phyloP scores from a whole-genome alignment of 2,329 filamentous ascomycete genomes.

The Fusarium temperatum region DNA sequence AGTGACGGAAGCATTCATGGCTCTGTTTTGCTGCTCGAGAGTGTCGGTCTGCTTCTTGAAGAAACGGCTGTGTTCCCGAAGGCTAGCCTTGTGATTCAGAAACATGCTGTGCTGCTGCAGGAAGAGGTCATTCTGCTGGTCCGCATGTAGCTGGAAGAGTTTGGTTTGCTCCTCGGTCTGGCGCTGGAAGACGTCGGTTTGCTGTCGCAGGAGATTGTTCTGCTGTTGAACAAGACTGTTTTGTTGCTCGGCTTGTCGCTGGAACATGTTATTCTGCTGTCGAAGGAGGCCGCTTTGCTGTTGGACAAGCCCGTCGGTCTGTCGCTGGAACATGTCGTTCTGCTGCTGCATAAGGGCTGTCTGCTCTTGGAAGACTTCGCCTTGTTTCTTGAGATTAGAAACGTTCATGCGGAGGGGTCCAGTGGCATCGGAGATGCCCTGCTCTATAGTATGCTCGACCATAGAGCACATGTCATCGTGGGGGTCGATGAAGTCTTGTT shows the following conservation, averaged over 20 bases:
- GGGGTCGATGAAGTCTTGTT: constrained; percentile 7
- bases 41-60: constrained; percentile 19
- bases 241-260: background rate
- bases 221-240: background rate
- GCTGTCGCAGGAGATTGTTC: background rate
- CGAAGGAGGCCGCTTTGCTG: background rate
- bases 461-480: constrained; percentile 43
- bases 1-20: constrained; percentile 26
- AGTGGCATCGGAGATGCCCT: constrained; percentile 46
- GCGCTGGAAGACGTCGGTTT: background rate
- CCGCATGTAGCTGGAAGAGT: background rate
- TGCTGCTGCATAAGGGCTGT: background rate
- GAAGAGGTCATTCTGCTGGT: background rate
- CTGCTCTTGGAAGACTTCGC: constrained; percentile 22
- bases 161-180: background rate
- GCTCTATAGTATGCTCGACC: constrained; percentile 46
- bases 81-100: background rate
- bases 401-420: constrained; percentile 44
- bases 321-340: background rate
- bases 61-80: constrained; percentile 13
- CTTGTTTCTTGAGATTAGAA: constrained; percentile 37
- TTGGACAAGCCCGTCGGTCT: background rate
- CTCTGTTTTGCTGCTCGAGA: constrained; percentile 38
- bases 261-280: no score
- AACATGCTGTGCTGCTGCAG: background rate